Base-by-base conservation (phyloP, 202 grass and related monocot genomes). In the Cymbopogon flexuosus region DNA sequence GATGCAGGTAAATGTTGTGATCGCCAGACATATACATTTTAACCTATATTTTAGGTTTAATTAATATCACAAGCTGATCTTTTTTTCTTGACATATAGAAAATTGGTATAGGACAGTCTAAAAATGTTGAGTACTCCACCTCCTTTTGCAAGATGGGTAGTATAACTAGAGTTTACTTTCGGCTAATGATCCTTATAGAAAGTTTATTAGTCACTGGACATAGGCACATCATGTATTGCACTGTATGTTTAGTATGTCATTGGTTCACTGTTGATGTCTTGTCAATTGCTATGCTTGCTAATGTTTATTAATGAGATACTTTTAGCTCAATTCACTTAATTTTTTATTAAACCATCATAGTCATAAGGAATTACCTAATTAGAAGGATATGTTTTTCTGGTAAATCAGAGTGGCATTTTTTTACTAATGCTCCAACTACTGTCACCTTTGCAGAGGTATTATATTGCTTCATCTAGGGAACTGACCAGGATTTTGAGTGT, bases 401-500 rank as follows among this genome's bases (percentile, higher is more conserved):
- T 83, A 86, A 83, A 40, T 84, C 29, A 37, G 24, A 75, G 67
- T 75, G 23, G 1, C 2, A 22, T 77, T 90, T 88, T 77, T 90
- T 88, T 66, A 66, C 52, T 88, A 77, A 88, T 52, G n/a, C 22
- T 70, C 14, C 4, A 84, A 33, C 42, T 81, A 35, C 41, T 62
- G 22, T 81, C 13, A 67, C 70, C 36, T 65, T 51, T 84, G 66
- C 93, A 99, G 96, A 95, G 93, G 83, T 99, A 99, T 84, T 99
- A 99, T 75, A 99, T 99, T 88, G 93, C 90, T 85, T 99, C 96
- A 70, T 95, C 96, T 78, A 95, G 96, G 85, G 96, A 99, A 79
- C 65, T 99, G 51, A 91, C 89, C 73, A 85, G 96, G 76, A 99
- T 99, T 76, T 80, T 99, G 56, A 95, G 96, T 58, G 91, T 99